Base-by-base conservation (phyloP, 805 yeast genomes). In the Clavispora asparagi region DNA sequence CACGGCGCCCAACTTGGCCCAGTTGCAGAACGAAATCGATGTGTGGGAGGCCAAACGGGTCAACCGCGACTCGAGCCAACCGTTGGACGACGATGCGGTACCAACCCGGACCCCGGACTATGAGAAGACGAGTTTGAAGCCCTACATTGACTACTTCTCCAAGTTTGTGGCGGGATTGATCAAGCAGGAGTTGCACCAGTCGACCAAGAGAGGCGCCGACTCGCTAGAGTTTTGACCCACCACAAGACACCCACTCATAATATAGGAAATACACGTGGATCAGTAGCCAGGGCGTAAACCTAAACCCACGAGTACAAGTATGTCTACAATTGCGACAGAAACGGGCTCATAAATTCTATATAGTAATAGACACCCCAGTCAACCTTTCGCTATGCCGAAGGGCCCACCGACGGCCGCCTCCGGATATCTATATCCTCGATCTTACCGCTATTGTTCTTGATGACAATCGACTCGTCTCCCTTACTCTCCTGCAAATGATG, bases 1-100 rank as follows among this genome's bases (percentile, higher is more conserved):
- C 52, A 71, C 70, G 11, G 91, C 95, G 1, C 98, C 98, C 14
- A 87, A 82, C 50, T 69, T 91, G 48, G 68, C 79, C 42, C 70
- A 70, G 33, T 65, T 92, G 23, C 83, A 86, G 48, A 66, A 71
- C 25, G 91, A 90, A 58, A 73, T 85, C 52, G 87, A 81, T 42
- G 57, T 66, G 2, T 71, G 74, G 67, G 77, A 75, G 23, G 57
- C 65, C 6, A 65, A 67, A 44, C 56, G 64, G 13, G 60, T 62
- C 19, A 60, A 56, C 46, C 44, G 63, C 6, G 68, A 57, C 12
- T 60, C 64, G 23, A 60, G 63, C 44, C 61, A 58, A 44, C 54
- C 56, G 11, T 38, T 47, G 13, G 63, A 56, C 4, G 60, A 59
- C 32, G 63, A 59, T 23, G 46, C 49, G 7, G 66, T 54, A 10